Base-by-base conservation (phyloP, 768 basidiomycete genomes). In the Termitomyces sp. region DNA sequence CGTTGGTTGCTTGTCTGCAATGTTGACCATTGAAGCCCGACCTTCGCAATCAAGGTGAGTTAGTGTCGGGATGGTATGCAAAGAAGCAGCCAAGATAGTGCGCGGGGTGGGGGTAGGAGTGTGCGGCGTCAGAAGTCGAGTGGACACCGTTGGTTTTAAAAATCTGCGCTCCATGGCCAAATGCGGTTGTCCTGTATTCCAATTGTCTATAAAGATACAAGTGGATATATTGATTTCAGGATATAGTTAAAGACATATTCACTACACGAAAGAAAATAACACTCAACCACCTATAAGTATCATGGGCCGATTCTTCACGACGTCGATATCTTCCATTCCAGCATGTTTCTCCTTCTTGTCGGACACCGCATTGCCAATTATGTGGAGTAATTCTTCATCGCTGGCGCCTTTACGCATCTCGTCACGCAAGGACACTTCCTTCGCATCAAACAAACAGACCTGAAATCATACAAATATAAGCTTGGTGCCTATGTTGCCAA, bases 211-310 rank as follows among this genome's bases (percentile, higher is more conserved):
- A 50, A 54, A 67, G 40, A 60, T 31, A 45, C 54, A 54, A 52
- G 36, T 17, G 14, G 32, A 32, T 66, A 54, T 60, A 63, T 69
- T 62, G 67, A 63, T 59, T 46, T 31, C 47, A 54, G 36, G n/a
- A 59, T 62, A 64, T 65, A 62, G 38, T 51, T 65, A 60, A 61
- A 62, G 57, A 60, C 25, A 68, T 63, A 52, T 58, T 63, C 51
- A 66, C 63, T 71, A 67, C 64, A 66, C 60, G 61, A 66, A 70
- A 56, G 57, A 64, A 70, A 69, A 70, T 63, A 71, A 72, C 70
- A 85, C 83, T 91, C 84, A 96, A 87, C 94, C 94, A 75, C 94
- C 94, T 73, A 96, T 96, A 63, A 92, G 77, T 64, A 95, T 95
- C 93, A 96, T 96, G 11, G 92, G 90, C 55, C 90, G 80, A 75